Percentiles rank a stretch among this genome's conserved stretches.
Evolutionary conservation across 176 grass and related monocot species (phyloP).

Genomic region (Ampelocalamus luodianensis): DNA sequence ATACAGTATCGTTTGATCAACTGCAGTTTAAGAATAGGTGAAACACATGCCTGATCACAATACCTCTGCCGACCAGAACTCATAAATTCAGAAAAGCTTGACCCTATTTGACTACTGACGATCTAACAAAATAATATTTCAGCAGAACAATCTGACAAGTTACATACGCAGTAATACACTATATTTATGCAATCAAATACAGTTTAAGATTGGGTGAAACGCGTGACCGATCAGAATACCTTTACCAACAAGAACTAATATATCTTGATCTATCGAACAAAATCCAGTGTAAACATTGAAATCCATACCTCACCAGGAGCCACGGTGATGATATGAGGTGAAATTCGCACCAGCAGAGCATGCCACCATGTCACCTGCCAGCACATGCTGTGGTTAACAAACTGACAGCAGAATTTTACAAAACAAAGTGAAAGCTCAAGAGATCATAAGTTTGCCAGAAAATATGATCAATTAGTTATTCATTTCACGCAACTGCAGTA

Average conservation of each 20-base stretch:
- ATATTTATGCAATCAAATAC: neutral
- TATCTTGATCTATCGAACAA: neutral
- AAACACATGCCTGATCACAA: neutral
- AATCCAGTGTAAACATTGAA: neutral
- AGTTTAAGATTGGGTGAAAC: neutral
- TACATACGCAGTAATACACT: neutral
- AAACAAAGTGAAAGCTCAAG: neutral
- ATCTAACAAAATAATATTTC: neutral
- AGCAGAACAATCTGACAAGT: neutral
- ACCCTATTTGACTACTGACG: neutral
- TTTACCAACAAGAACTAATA: neutral
- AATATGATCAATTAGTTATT: neutral
- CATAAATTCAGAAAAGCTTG: neutral
- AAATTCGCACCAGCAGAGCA: slow-evolving; percentile 90
- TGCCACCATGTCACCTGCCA: slow-evolving; percentile 71
- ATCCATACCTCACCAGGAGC: slow-evolving; percentile 86
- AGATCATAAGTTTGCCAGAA: neutral
- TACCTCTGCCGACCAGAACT: neutral
- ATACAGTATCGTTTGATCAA: neutral
- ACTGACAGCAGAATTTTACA: neutral
- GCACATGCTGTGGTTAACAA: slow-evolving; percentile 10
- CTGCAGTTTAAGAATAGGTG: neutral
- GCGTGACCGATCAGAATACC: neutral
- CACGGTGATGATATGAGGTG: slow-evolving; percentile 90
- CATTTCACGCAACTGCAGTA: neutral